These are phyloP conservation scores for Xerocomellus amylosporus DNA, from an alignment of 768 basidiomycete species.

Conservation along the genomic window DNA sequence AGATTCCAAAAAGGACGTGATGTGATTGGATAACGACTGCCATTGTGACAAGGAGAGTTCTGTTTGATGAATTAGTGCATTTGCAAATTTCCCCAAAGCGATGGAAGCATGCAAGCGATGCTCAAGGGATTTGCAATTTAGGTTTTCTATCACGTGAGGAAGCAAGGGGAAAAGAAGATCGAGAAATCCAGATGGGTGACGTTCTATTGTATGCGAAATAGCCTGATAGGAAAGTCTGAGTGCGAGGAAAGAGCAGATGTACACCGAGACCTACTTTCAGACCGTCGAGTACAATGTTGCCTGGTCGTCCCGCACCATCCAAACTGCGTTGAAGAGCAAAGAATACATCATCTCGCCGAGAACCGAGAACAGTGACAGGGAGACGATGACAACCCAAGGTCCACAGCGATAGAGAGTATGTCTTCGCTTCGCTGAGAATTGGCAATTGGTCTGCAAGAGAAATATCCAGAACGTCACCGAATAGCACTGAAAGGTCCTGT, in stretches of 20 bases:
- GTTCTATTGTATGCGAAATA: conserved; percentile 22
- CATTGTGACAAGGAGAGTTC: conserved; percentile 32
- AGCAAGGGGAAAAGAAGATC: conserved; percentile 19
- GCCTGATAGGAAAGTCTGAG: conserved; percentile 20
- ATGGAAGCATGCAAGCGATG: conserved; percentile 23
- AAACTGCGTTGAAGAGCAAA: conserved; percentile 38
- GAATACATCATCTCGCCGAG: conserved; percentile 32
- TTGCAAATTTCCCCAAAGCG: conserved; percentile 26
- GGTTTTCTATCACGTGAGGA: conserved; percentile 17
- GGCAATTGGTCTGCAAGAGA: conserved; percentile 35
- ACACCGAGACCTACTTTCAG: conserved; percentile 24
- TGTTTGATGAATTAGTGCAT: conserved; percentile 28
- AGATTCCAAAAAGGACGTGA: conserved; percentile 27
- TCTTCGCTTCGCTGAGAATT: conserved; percentile 42
- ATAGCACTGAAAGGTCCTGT: conserved; percentile 41
- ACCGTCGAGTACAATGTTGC: conserved; percentile 21
- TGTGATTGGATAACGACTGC: conserved; percentile 22
- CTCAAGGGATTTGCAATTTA: conserved; percentile 14
- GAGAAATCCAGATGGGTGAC: conserved; percentile 16
- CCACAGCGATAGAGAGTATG: conserved; percentile 47
- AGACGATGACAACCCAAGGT: conserved; percentile 49
- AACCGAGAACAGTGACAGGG: conserved; percentile 38
- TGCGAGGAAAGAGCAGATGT: not conserved
- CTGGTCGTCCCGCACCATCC: conserved; percentile 21
- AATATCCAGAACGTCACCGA: conserved; percentile 46